Conservation (phyloP, 2,329 filamentous ascomycete genomes). For the Alternaria infectoria region DNA sequence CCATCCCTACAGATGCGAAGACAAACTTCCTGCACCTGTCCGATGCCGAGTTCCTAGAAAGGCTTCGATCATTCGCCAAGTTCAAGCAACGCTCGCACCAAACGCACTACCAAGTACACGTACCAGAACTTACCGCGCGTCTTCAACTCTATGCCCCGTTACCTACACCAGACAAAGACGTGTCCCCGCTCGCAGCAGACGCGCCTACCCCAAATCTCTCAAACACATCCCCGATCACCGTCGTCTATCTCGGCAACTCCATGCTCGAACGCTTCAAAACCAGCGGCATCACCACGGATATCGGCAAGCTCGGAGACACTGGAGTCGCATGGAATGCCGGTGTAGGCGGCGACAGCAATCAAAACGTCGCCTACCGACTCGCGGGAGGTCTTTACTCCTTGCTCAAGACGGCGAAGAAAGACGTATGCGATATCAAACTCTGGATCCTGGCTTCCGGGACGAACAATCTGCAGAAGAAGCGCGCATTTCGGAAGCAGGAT, state of each 20-base stretch:
- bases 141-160: not conserved
- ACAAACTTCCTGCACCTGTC: not conserved
- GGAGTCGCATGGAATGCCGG: constrained; percentile 15
- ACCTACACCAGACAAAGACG: not conserved
- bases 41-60: not conserved
- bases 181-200: not conserved
- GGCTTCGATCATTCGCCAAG: not conserved
- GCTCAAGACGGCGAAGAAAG: not conserved
- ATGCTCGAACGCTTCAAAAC: constrained; percentile 28
- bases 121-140: not conserved
- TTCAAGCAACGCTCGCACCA: not conserved
- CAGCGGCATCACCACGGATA: constrained; percentile 8
- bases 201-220: constrained; percentile 3
- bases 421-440: constrained; percentile 6
- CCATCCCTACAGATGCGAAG: not conserved
- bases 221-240: constrained; percentile 6
- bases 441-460: constrained; percentile 20
- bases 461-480: constrained; percentile 14
- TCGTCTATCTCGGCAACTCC: constrained; percentile 23
- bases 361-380: constrained; percentile 13
- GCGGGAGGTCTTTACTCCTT: not conserved
- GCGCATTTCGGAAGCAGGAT: not conserved
- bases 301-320: constrained; percentile 2
- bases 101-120: not conserved
- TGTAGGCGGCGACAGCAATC: constrained; percentile 21